These are phyloP conservation scores for Orbilia brochopaga DNA, from an alignment of 2,329 filamentous ascomycete genomes.

Conservation along the genomic window DNA sequence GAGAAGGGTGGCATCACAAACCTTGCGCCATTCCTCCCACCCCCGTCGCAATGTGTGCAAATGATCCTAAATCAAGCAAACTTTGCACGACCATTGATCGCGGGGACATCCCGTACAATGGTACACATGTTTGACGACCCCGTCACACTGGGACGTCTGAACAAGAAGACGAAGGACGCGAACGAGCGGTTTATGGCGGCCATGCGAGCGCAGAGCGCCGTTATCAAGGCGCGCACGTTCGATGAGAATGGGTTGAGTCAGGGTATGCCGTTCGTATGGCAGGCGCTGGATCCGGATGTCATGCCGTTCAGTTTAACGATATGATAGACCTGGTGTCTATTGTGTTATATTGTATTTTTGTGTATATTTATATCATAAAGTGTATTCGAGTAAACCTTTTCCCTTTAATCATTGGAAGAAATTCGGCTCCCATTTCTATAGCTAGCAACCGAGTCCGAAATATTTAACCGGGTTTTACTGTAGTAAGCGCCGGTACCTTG, in stretches of 20 bases:
- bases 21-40: slow-evolving; percentile 58
- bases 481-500: too few species aligned
- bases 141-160: slow-evolving; percentile 57
- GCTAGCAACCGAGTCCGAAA: too few species aligned
- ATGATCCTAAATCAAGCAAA: slow-evolving; percentile 58
- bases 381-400: background rate
- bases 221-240: slow-evolving; percentile 59
- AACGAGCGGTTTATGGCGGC: slow-evolving; percentile 57
- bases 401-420: too few species aligned
- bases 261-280: slow-evolving; percentile 62
- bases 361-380: slow-evolving; percentile 1
- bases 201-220: slow-evolving; percentile 59
- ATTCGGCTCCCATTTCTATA: too few species aligned
- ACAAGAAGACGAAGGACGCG: slow-evolving; percentile 56
- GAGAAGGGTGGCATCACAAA: slow-evolving; percentile 58
- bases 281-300: slow-evolving; percentile 55
- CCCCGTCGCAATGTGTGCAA: slow-evolving; percentile 56
- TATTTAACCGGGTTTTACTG: too few species aligned
- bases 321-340: background rate
- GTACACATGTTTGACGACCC: slow-evolving; percentile 60
- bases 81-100: slow-evolving; percentile 60
- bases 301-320: slow-evolving; percentile 35
- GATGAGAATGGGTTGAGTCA: slow-evolving; percentile 59
- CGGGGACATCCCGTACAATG: slow-evolving; percentile 57
- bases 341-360: background rate